Evolutionary conservation across 1,139 yeast species (phyloP), one percentile per base, ranked within the genome.

Genomic region (Saccharomyces hybrid): DNA sequence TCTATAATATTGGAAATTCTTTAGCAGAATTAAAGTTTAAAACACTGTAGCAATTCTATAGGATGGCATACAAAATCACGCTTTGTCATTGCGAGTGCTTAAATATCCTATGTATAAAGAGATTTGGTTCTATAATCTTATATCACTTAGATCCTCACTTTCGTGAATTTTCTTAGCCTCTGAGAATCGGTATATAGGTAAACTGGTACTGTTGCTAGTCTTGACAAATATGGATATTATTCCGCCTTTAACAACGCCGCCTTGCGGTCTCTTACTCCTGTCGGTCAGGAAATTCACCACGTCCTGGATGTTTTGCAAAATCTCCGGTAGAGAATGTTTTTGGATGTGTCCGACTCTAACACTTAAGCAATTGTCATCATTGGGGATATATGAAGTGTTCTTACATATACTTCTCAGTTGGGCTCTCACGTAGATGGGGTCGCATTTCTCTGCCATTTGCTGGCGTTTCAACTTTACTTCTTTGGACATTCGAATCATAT

Each of bases 331-430:
- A 3, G 64, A 57, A 11, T 73, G 71, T 75, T 79, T 77, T 55
- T 74, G 75, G 4, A 79, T 65, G 57, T 73, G 75, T 1, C 90
- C 93, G 16, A 85, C 73, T 56, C 77, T 78, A 27, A 73, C 62
- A 32, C 66, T 64, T 11, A 72, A 59, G 34, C 73, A 69, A 28
- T 65, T 86, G 34, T 78, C 80, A n/a, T 75, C 76, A 4, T 83
- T 80, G 5, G 88, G 83, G 14, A 83, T 74, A 63, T 79, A 83
- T 21, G 73, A 77, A 0, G 91, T 76, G 65, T 84, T 84, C 55
- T 77, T 79, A 44, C 80, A 78, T 11, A 86, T 84, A 12, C 84
- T 76, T 62, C 76, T 78, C 62, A 86, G 69, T 66, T 86, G 95
- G 14, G 78, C 77, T 54, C 75, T 72, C 2, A 86, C 81, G 61